Evolutionary conservation across 2,329 filamentous ascomycete species (phyloP).

Genomic region (Pleoardoris graminearum): DNA sequence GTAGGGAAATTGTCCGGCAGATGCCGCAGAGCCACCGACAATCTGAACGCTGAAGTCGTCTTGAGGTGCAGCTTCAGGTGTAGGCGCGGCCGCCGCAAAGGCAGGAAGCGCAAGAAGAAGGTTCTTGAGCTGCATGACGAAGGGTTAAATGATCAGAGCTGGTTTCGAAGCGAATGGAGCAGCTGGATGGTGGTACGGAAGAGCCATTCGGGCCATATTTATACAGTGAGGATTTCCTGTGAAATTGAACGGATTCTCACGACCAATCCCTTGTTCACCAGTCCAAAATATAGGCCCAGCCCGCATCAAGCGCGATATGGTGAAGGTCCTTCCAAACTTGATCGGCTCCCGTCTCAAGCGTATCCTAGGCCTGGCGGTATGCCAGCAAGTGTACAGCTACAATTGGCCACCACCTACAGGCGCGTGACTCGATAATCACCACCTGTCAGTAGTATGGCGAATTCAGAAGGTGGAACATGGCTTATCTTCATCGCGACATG

Average conservation of each 20-base stretch:
- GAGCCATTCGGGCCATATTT: constrained; percentile 8
- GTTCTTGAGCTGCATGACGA: constrained; percentile 9
- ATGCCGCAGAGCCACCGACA: constrained; percentile 9
- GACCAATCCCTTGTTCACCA: neutral
- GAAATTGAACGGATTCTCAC: neutral
- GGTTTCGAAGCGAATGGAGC: constrained; percentile 3
- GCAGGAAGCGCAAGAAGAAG: constrained; percentile 6
- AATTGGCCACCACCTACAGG: neutral
- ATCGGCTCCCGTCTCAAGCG: neutral
- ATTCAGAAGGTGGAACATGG: neutral
- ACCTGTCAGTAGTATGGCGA: neutral
- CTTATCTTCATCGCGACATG: neutral
- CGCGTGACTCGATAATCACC: neutral
- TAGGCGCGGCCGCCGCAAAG: constrained; percentile 1
- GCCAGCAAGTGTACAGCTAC: neutral
- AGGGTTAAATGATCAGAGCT: neutral
- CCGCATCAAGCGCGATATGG: neutral
- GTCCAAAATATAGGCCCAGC: neutral
- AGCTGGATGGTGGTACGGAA: neutral
- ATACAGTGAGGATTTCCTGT: neutral
- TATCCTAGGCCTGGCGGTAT: neutral
- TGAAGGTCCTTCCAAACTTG: constrained; percentile 5
- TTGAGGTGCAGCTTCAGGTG: neutral
- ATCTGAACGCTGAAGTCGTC: constrained; percentile 5
- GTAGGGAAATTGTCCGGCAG: constrained; percentile 12